Base-by-base conservation (phyloP, 208 protist genomes). In the Trypanosoma platydactyli region DNA sequence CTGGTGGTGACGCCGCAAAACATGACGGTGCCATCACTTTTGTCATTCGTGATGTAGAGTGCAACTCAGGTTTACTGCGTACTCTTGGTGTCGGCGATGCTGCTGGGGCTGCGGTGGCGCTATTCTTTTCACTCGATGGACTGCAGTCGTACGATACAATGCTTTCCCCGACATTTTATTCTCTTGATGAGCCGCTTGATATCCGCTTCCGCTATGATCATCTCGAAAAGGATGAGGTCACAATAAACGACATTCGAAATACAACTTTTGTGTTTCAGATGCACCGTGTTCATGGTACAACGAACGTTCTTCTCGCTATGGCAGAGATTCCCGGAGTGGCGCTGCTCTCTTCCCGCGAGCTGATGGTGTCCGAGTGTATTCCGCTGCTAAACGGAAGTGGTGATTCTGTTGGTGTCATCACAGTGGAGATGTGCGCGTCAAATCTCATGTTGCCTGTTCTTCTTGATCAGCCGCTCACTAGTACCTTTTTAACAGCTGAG, bases 61-160 rank as follows among this genome's bases (percentile, higher is more conserved):
- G 59, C 50, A 66, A 83, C 20, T 73, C 69, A 20, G 64, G 27
- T 42, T 46, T 74, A 29, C 25, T 72, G 25, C 65, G 70, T 30
- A 66, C 75, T 20, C 35, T 88, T 30, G 81, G 74, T 62, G 61
- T 86, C 20, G 55, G 63, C 41, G 45, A 74, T 44, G 52, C 77
- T 18, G 22, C 55, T 5, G 57, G 63, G 6, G 77, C 86, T 18
- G 76, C 83, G 12, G 55, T 65, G 5, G 73, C 74, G 12, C 30
- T 90, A 48, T 93, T 93, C 53, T 83, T 93, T 60, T 77, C 86
- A 16, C 55, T 93, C 22, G 89, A 92, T 61, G 89, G 86, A 49
- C 58, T 92, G 9, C 71, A 72, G 6, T 79, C 79, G 24, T 89
- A 89, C 63, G 86, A 92, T 49, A 83, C 86, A 27, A 95, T 92